These are phyloP conservation scores for Aspergillus udagawae DNA, from an alignment of 2,329 filamentous ascomycete species.

Conservation along the genomic window DNA sequence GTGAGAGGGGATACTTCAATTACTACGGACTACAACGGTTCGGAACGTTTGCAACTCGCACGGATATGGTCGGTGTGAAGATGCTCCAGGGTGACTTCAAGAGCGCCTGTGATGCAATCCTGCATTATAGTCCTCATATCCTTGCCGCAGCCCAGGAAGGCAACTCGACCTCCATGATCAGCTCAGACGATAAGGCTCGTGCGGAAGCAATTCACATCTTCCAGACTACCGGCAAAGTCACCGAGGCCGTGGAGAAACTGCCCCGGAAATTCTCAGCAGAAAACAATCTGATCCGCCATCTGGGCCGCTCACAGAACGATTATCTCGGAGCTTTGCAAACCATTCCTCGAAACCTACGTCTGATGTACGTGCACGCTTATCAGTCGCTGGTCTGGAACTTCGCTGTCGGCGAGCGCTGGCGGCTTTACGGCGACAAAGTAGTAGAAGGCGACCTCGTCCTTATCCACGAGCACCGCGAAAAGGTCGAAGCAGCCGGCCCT, in stretches of 20 bases:
- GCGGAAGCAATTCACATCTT: slow-evolving; percentile 76
- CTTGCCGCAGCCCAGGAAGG: slow-evolving; percentile 53
- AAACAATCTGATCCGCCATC: slow-evolving; percentile 70
- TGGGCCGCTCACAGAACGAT: slow-evolving; percentile 59
- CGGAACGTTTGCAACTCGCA: slow-evolving; percentile 80
- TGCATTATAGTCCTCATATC: slow-evolving; percentile 66
- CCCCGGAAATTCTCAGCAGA: slow-evolving; percentile 83
- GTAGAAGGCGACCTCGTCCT: slow-evolving; percentile 83
- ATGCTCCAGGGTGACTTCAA: slow-evolving; percentile 80
- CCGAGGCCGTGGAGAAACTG: slow-evolving; percentile 62
- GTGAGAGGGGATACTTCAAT: slow-evolving; percentile 81
- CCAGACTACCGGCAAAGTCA: slow-evolving; percentile 55
- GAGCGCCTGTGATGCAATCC: slow-evolving; percentile 71
- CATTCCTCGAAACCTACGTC: slow-evolving; percentile 75
- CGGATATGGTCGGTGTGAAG: slow-evolving; percentile 77
- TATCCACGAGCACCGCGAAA: slow-evolving; percentile 54
- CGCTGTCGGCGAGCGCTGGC: slow-evolving; percentile 76
- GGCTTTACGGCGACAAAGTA: slow-evolving; percentile 66
- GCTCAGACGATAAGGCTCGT: slow-evolving; percentile 72
- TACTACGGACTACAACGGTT: slow-evolving; percentile 98
- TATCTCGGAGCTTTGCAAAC: slow-evolving; percentile 74
- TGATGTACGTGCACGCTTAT: slow-evolving; percentile 97
- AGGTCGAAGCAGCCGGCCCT: slow-evolving; percentile 31
- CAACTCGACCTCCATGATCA: slow-evolving; percentile 48
- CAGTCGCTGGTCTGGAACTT: slow-evolving; percentile 94